Conservation (phyloP, 805 yeast genomes). For the Barnettozyma botsteinii region DNA sequence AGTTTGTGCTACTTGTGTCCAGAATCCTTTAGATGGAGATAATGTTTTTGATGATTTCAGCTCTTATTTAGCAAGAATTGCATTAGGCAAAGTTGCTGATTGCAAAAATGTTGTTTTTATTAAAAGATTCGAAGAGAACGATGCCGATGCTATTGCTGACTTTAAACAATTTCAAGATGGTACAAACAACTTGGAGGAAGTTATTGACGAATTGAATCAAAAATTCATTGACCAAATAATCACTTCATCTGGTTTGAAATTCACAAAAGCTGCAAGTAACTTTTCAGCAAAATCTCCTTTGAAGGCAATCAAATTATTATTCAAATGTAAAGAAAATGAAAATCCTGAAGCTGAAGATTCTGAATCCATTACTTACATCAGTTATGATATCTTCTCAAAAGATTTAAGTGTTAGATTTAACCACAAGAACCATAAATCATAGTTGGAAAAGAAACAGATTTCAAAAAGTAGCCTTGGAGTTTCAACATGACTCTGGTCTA, state of each 20-base stretch:
- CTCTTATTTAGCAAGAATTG: conserved; percentile 16
- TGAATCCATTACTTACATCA: conserved; percentile 20
- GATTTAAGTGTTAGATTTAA: conserved; percentile 20
- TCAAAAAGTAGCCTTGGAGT: too few relatives aligned
- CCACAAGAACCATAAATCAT: conserved; percentile 19
- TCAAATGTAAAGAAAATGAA: conserved; percentile 24
- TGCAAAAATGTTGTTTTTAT: conserved; percentile 20
- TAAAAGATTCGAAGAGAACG: conserved; percentile 13
- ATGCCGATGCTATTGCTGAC: conserved; percentile 13
- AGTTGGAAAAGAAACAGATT: conserved; percentile 17
- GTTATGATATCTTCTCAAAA: conserved; percentile 21
- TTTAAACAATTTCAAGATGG: conserved; percentile 12
- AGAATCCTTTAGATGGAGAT: conserved; percentile 20
- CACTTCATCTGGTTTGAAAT: conserved; percentile 21
- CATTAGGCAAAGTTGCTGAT: conserved; percentile 13
- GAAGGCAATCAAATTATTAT: conserved; percentile 22
- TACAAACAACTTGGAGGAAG: conserved; percentile 13
- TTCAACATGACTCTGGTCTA: too few relatives aligned
- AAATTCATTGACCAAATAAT: conserved; percentile 17
- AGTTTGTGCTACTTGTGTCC: conserved; percentile 24
- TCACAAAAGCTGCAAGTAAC: conserved; percentile 20
- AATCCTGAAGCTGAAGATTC: conserved; percentile 23
- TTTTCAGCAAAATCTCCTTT: conserved; percentile 19
- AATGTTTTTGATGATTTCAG: conserved; percentile 22
- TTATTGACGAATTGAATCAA: conserved; percentile 13